Base-by-base conservation (phyloP, 1,284 basidiomycete genomes). In the Ustilago crameri region DNA sequence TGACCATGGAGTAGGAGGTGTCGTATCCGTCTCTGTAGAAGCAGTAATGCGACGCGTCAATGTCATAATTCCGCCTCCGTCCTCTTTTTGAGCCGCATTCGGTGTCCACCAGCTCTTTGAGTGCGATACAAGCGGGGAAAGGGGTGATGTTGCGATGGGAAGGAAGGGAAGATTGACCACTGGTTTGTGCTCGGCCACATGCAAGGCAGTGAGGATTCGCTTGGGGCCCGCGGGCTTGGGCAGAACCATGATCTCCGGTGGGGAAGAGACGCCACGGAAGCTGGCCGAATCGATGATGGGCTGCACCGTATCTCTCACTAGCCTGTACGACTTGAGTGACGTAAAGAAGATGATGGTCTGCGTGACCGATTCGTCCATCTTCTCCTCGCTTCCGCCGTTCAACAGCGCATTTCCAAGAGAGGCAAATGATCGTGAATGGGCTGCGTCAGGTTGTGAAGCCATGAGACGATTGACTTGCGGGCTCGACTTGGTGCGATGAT, bases 91-190 rank as follows among this genome's bases (percentile, higher is more conserved):
- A 9, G 68, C 47, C 14, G 55, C 17, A 9, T 50, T 45, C 1
- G 51, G 38, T 14, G 59, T 58, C 70, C 70, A 73, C 70, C 70
- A 73, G 5, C 52, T 53, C 53, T 66, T 73, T n/a, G 46, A 51
- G 15, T 61, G 57, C 8, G 30, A 47, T 0, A 37, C 44, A 3
- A 79, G 76, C 4, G 83, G 83, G 18, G 79, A 81, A 9, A 82
- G 73, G 0, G 95, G 95, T 0, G 91, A 91, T 0, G 93, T 97
- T 0, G 95, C 95, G 61, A 95, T 97, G 12, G 95, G 94, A 0
- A 82, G 53, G 45, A 96, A 96, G 79, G 91, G 91, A 0, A 93
- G 91, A 79, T 96, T 93, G 23, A 97, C 89, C 12, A 89, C 92
- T 91, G 76, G 72, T 32, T 78, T 78, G 46, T 70, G 53, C 24